A percentile compares a stretch with the other conserved stretches of the same genome.
Conservation (phyloP, 805 yeast species). For the Starmerella geochares region DNA sequence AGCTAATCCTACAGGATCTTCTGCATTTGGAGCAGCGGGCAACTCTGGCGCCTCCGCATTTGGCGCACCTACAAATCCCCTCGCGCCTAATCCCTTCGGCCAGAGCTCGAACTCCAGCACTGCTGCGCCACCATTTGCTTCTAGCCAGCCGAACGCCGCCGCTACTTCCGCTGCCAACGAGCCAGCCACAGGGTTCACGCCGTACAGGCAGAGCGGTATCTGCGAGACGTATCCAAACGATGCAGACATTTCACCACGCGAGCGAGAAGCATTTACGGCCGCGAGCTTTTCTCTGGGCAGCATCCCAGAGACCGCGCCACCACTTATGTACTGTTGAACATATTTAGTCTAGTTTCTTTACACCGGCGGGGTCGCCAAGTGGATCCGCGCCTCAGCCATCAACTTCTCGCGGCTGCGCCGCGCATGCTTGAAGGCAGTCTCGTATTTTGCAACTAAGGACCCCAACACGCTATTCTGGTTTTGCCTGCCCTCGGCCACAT, state of each 20-base stretch:
- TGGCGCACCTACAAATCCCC: not conserved
- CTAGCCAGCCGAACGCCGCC: not conserved
- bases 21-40: not conserved
- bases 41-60: not conserved
- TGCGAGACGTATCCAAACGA: constrained; percentile 21
- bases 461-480: constrained; percentile 33
- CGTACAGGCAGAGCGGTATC: constrained; percentile 32
- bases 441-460: constrained; percentile 20
- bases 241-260: constrained; percentile 38
- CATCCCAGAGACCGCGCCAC: constrained; percentile 31
- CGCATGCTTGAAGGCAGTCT: constrained; percentile 19
- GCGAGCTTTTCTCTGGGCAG: constrained; percentile 27
- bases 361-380: not conserved
- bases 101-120: not conserved
- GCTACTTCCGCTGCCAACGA: not conserved
- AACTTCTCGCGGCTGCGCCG: constrained; percentile 8
- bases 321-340: constrained; percentile 25
- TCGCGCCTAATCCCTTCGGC: not conserved
- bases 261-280: constrained; percentile 39
- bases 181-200: constrained; percentile 15
- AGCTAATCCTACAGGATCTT: not conserved
- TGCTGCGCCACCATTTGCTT: not conserved
- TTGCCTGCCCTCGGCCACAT: constrained; percentile 56
- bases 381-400: constrained; percentile 13
- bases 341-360: not conserved